Conservation (phyloP, 75 land plant species). For the Picea glauca region DNA sequence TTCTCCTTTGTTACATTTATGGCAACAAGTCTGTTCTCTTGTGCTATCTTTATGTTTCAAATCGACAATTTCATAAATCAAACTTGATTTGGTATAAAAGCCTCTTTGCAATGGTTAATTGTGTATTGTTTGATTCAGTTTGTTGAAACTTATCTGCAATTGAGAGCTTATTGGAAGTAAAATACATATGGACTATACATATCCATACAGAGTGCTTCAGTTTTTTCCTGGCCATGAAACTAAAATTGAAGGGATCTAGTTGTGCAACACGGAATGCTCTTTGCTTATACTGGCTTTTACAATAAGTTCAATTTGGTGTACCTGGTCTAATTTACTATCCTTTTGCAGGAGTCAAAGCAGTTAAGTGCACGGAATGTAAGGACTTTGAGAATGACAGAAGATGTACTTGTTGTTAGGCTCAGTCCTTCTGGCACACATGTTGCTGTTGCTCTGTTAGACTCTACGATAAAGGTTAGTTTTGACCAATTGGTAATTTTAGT, state of each 20-base stretch:
- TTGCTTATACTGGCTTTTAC: not conserved
- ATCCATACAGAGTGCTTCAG: not conserved
- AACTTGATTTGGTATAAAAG: no score
- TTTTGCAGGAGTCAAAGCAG: constrained; percentile 44
- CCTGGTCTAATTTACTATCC: constrained; percentile 2
- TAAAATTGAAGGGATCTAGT: not conserved
- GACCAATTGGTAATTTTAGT: not conserved
- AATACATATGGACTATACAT: not conserved
- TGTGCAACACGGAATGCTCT: not conserved
- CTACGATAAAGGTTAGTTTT: constrained; percentile 71
- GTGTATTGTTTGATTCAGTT: not conserved
- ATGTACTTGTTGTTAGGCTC: constrained; percentile 62
- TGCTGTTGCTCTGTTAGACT: constrained; percentile 85
- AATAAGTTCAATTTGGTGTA: not conserved
- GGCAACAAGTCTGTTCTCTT: no score
- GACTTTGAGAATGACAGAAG: constrained; percentile 80
- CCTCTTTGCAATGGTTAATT: no score
- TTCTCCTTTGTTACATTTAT: no score
- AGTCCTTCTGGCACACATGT: constrained; percentile 86
- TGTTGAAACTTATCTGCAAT: not conserved
- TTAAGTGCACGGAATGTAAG: constrained; percentile 57
- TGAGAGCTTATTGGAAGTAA: not conserved
- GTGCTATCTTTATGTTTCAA: no score
- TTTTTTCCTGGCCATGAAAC: not conserved
- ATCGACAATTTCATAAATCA: no score